Evolutionary conservation across 1,284 basidiomycete genomes (phyloP), one percentile per base, ranked within the genome.

Genomic region (Puccinia hordei): DNA sequence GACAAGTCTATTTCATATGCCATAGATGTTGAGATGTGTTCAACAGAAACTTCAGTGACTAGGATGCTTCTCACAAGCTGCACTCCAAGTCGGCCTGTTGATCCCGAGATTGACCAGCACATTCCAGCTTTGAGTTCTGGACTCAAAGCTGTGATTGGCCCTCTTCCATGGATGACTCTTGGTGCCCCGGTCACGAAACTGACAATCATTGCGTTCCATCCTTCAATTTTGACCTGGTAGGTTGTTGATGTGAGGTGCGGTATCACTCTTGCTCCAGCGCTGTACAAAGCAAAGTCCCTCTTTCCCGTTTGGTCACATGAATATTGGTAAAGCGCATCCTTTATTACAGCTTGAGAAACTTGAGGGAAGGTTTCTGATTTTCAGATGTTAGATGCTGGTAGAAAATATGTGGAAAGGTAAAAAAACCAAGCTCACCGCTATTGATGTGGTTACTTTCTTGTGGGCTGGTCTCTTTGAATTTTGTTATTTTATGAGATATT

Each of bases 61-160:
- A 89, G 88, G 9, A 91, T 89, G 1, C 90, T 90, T 9, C 89
- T 88, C 0, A 91, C 90, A n/a, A 98, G 90, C 68, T 88, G 87
- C 55, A 98, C 90, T 5, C 92, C 94, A 1, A 98, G 87, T 84
- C 92, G 91, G 2, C 95, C 96, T 68, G 89, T 85, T 9, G 88
- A 84, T 0, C 95, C 95, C 2, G 87, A 87, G 86, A 98, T 94
- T 1, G 96, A 92, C 95, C 95, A 98, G 86, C 95, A 98, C 82
- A 91, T 90, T 1, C 96, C 95, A 35, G 90, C 90, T 76, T 91
- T 89, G 33, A 88, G 88, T 82, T 94, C 93, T 80, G 92, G 92
- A 84, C 95, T 91, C n/a, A 98, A 87, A 0, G 93, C 94, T 0
- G 90, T 92, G 59, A 93, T 90, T 0, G 96, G 94, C 0, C 92